Percentiles rank a stretch among this genome's conserved stretches.
Evolutionary conservation across 2,329 filamentous ascomycete genomes (phyloP).

Genomic region (Colletotrichum sublineola): DNA sequence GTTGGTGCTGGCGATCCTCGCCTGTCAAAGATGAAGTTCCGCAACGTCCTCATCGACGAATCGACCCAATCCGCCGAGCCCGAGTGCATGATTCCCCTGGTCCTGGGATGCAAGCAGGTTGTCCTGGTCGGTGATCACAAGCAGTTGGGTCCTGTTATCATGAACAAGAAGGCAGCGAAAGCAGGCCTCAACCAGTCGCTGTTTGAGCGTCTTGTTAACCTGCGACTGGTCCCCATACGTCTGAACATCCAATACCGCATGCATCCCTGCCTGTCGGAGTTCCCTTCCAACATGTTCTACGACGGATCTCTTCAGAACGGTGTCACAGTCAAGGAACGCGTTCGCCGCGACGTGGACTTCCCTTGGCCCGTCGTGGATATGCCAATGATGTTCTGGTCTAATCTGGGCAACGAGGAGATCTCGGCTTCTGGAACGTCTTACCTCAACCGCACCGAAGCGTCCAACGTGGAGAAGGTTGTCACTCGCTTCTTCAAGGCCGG

Average conservation of each 20-base stretch:
- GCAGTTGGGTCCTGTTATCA: conserved; percentile 97
- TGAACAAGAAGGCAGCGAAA: conserved; percentile 99
- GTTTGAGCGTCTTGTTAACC: conserved; percentile 93
- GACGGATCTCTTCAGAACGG: conserved; percentile 97
- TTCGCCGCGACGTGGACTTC: conserved; percentile 95
- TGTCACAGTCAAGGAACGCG: conserved; percentile 87
- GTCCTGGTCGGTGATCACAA: conserved; percentile 99
- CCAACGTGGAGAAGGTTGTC: conserved; percentile 98
- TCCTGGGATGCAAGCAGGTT: conserved; percentile 97
- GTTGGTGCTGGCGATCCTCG: conserved; percentile 97
- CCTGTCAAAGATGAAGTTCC: conserved; percentile 96
- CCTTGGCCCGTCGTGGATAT: conserved; percentile 95
- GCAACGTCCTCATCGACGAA: conserved; percentile 97
- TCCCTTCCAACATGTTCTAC: conserved; percentile 99
- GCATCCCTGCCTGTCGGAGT: conserved; percentile 97
- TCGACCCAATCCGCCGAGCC: conserved; percentile 98
- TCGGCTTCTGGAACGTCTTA: conserved; percentile 98
- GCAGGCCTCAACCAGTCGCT: conserved; percentile 98
- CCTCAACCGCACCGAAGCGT: conserved; percentile 95
- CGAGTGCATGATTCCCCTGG: conserved; percentile 98
- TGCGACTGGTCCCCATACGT: conserved; percentile 91
- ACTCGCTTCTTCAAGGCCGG: conserved; percentile 99
- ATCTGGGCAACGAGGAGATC: conserved; percentile 97
- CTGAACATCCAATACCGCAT: conserved; percentile 98
- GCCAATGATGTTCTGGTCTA: conserved; percentile 99